These are phyloP conservation scores for Dictyostelium capitatum DNA, from an alignment of 78 protist genomes.

Conservation along the genomic window DNA sequence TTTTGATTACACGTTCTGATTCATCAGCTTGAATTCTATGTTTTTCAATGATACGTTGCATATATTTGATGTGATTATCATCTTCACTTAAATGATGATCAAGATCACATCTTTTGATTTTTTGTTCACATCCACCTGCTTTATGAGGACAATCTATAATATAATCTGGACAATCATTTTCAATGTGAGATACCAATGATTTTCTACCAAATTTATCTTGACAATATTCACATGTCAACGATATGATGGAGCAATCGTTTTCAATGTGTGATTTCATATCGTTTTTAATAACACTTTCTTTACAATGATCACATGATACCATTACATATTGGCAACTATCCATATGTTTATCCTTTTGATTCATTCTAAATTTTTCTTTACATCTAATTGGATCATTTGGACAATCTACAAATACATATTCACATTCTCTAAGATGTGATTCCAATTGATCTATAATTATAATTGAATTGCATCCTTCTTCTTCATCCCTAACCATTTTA, in stretches of 20 bases:
- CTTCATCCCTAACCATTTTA: background rate
- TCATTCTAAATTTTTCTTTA: slow-evolving; percentile 12
- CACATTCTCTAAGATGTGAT: background rate
- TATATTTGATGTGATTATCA: background rate
- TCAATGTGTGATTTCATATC: background rate
- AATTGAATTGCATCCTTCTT: background rate
- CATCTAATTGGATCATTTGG: slow-evolving; percentile 4
- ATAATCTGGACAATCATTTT: background rate
- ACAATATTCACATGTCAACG: slow-evolving; percentile 4
- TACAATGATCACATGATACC: background rate
- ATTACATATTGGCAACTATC: background rate
- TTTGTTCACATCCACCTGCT: background rate
- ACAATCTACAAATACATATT: slow-evolving; percentile 7
- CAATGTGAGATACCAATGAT: background rate
- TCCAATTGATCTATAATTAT: slow-evolving; percentile 8
- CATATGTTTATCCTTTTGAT: background rate
- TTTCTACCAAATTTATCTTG: background rate
- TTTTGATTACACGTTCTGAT: background rate
- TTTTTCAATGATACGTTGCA: background rate
- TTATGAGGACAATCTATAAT: slow-evolving; percentile 8
- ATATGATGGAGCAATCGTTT: background rate
- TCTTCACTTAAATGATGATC: background rate
- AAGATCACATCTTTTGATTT: background rate
- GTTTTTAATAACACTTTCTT: background rate
- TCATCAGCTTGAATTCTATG: slow-evolving; percentile 10